Evolutionary conservation across 2,329 filamentous ascomycete genomes (phyloP), one percentile per base, ranked within the genome.

Genomic region (Colletotrichum sp.): DNA sequence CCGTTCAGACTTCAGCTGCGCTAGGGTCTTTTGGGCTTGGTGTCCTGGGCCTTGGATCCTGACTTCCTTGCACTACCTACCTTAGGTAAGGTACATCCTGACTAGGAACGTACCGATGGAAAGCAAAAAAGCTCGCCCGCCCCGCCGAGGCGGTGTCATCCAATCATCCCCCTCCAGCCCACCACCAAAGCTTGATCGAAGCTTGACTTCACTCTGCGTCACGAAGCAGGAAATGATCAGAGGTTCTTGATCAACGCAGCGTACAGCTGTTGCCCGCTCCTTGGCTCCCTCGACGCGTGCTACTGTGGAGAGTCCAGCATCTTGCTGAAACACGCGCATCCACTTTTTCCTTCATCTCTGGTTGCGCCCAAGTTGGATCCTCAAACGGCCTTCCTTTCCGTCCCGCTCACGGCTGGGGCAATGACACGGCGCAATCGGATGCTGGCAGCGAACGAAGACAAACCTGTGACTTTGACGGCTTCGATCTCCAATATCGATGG

Each of bases 151-250:
- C 33, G 4, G 24, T 18, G 34, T 51, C 72, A 12, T 74, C 72
- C 72, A 74, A 74, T 72, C 43, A 63, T 18, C n/a, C n/a, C 8
- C 13, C n/a, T 58, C 47, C 57, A 72, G 38, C 21, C 62, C 43
- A 38, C 69, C 57, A 63, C 57, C 66, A 71, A 74, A 74, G 72
- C 72, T 74, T 71, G 72, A 74, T 71, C 62, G 72, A 74, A 68
- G 62, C 72, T 74, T 74, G 68, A 72, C 72, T 67, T 58, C 57
- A 62, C 29, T 47, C 16, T 73, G 55, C 57, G 33, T 51, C 68
- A 54, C 62, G 34, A 51, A 72, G 72, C 62, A 66, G 68, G 72
- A 62, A 74, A 71, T 71, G 68, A 72, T 74, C 72, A 71, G 72
- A 74, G 72, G 55, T 29, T 21, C 24, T 33, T 18, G n/a, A 38